phyloP scores from a whole-genome alignment of 1,284 basidiomycete species.

The Papiliotrema flavescens region DNA sequence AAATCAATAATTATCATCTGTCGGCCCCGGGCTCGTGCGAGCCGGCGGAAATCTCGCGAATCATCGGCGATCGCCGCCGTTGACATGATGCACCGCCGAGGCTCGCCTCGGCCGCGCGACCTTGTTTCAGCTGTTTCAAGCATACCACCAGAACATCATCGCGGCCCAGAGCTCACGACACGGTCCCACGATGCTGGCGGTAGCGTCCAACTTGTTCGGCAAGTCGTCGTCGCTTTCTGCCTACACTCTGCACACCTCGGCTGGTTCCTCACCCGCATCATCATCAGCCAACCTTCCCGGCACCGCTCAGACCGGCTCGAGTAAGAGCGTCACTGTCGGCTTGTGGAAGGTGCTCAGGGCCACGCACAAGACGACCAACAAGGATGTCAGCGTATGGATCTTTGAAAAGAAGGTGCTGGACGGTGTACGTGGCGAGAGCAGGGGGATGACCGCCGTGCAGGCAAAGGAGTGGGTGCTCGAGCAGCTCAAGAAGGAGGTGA shows the following conservation, averaged over 20 bases:
- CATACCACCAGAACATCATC: too few relatives aligned
- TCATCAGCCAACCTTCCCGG: constrained; percentile 45
- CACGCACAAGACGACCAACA: constrained; percentile 78
- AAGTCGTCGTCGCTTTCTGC: constrained; percentile 80
- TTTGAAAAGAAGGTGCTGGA: constrained; percentile 78
- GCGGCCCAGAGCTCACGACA: too few relatives aligned
- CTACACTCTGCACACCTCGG: constrained; percentile 59
- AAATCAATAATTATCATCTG: background rate
- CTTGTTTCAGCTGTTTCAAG: too few relatives aligned
- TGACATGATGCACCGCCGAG: too few relatives aligned
- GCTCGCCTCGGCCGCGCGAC: too few relatives aligned
- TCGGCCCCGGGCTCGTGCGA: too few relatives aligned
- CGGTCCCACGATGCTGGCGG: constrained; percentile 65
- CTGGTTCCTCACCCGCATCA: constrained; percentile 30
- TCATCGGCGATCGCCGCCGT: too few relatives aligned
- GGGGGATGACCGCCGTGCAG: constrained; percentile 50
- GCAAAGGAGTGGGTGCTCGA: constrained; percentile 67
- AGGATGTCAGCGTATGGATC: constrained; percentile 83
- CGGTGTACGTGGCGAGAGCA: constrained; percentile 61
- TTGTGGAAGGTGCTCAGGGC: constrained; percentile 82
- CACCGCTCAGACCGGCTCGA: constrained; percentile 45
- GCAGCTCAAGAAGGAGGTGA: constrained; percentile 81
- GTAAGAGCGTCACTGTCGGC: constrained; percentile 63
- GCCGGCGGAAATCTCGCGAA: too few relatives aligned
- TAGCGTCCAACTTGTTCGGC: constrained; percentile 82